Base-by-base conservation (phyloP, 331 rosid genomes). In the Ulmus americana region DNA sequence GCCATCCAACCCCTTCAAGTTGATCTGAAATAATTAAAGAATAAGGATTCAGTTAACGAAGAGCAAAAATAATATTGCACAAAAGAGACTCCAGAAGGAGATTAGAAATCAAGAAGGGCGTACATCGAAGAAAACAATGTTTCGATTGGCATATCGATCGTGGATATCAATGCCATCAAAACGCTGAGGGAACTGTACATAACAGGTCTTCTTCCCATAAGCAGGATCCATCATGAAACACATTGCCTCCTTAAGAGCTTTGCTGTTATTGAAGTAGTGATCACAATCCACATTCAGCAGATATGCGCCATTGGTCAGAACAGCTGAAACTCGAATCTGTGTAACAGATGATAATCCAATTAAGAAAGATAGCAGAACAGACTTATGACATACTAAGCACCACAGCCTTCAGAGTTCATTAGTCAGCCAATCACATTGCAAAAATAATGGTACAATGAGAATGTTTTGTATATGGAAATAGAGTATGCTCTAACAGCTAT, bases 151-250 rank as follows among this genome's bases (percentile, higher is more conserved):
- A 79, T 94, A 94, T 90, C 99, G 91, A 94, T 94, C 99, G 5
- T 90, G 97, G 76, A 72, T 18, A 16, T 94, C 99, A 82, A 94
- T 94, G 83, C 99, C 99, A 68, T 94, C 99, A 40, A 94, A 94
- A 61, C 99, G 86, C 83, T 94, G 99, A 15, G 99, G 99, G 75
- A 94, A 94, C 75, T 94, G 99, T 39, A 94, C 97, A 76, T 94
- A 94, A 72, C 99, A 94, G 55, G 97, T 90, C 85, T 90, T 94
- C 83, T 82, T 94, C 70, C 97, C 97, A 76, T 59, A 65, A 38
- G 81, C 86, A 68, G 99, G 97, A 72, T 94, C 99, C 99, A 90
- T 87, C 99, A 94, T 82, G 88, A 94, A 94, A 83, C 97, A 94
- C 99, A 94, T 94, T 45, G 97, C 99, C 77, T 94, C 99, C 72